Evolutionary conservation across 768 basidiomycete species (phyloP), one percentile per base, ranked within the genome.

Genomic region (Boletus rufocinnamomeus): DNA sequence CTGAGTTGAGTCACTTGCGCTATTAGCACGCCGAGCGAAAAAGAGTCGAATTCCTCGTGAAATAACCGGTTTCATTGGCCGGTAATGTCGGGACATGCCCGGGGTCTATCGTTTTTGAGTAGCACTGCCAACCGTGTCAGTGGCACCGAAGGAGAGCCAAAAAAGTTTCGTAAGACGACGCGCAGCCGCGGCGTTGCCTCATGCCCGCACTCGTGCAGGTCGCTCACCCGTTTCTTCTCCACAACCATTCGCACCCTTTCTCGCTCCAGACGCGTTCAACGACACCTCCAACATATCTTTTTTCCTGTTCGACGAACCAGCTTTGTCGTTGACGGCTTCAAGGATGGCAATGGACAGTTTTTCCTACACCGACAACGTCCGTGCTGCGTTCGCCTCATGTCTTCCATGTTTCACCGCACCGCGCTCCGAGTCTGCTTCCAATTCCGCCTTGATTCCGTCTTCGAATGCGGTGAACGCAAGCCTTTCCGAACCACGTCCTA

Each of bases 341-440:
- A 51, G 21, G 57, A 50, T 56, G 46, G 40, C 60, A 28, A 79
- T 82, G 79, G 80, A 72, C 51, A 60, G 49, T 19, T 82, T 84
- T 65, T 88, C 88, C 21, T 89, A 84, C 82, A 77, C 80, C 11
- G 88, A 89, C 65, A 80, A 74, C 45, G 50, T 87, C 54, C 80
- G 81, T 43, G 84, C 86, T 37, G 84, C 82, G 17, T 67, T 88
- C 57, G 75, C 77, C 48, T 78, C 85, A 25, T 89, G 87, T 68
- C 74, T 86, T 5, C 77, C 84, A 58, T 89, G 85, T 68, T 74
- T 88, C 63, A 60, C 71, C 27, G 67, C 66, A 74, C 76, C 64
- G 71, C 79, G 13, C 75, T 74, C 55, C 72, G 64, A 60, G 52
- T 35, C 57, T 23, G 72, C 49, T 72, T 68, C 35, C 23, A 50